Base-by-base conservation (phyloP, 805 yeast genomes). In the Saturnispora galanensis region DNA sequence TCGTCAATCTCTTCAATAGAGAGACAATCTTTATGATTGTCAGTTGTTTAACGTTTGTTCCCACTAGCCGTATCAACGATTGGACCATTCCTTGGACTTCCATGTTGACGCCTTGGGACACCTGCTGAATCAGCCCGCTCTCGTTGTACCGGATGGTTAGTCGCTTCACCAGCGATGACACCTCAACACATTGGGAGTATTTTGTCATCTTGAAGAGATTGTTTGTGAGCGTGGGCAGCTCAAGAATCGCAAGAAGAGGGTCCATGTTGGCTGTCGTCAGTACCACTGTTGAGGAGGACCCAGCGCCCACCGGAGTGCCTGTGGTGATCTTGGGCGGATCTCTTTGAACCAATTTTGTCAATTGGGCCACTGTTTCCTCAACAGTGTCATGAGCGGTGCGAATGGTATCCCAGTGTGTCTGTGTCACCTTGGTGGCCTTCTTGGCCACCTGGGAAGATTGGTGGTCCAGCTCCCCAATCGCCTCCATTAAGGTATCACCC, bases 131-230 rank as follows among this genome's bases (percentile, higher is more conserved):
- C 1, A 83, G 55, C 1, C 64, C 59, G 8, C 81, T 62, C 36
- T 73, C 72, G 7, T 88, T 85, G 59, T 81, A 89, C 47, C 94
- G 69, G 13, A 79, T 75, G 0, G 73, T 67, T 18, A 93, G 66
- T 44, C 94, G 71, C 50, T 81, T 73, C 1, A 84, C 78, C 54
- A 84, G 79, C 29, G 83, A 73, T 10, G 88, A 82, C 11, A 90
- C 74, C 58, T 90, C 95, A 31, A 90, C 72, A 9, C 96, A 88
- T 56, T 88, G 95, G 31, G 87, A 83, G 57, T 89, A 93, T 56
- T 84, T 84, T 0, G 96, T 96, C 39, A 83, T 81, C 39, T 77
- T 70, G 10, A 89, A 85, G 62, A 97, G 86, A n/a, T 89, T 78
- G 39, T 79, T 73, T 31, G 90, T 79, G 39, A 90, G 60, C 1